Conservation (phyloP, 441 rosid species). For the Erysimum pusillum region DNA sequence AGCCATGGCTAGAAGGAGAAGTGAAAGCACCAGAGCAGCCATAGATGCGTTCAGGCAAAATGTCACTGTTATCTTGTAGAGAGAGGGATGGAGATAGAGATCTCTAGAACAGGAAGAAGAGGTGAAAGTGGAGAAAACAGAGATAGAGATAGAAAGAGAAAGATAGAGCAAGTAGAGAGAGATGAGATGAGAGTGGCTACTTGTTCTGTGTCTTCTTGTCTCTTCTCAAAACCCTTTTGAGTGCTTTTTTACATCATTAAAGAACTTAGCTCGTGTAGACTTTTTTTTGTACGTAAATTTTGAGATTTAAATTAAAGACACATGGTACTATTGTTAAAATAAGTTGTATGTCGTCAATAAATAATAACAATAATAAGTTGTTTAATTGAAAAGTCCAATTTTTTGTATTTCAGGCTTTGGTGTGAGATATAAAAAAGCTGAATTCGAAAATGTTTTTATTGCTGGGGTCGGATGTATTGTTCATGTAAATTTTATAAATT, state of each 20-base stretch:
- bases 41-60: slow-evolving; percentile 47
- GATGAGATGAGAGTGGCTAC: slow-evolving; percentile 35
- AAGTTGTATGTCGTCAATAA: too few species aligned
- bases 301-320: slow-evolving; percentile 41
- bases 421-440: slow-evolving; percentile 12
- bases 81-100: slow-evolving; percentile 18
- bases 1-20: slow-evolving; percentile 68
- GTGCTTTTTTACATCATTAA: slow-evolving; percentile 45
- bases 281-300: slow-evolving; percentile 33
- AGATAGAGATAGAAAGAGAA: slow-evolving; percentile 6
- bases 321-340: neutral
- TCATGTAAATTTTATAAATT: neutral
- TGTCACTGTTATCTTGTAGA: slow-evolving; percentile 31
- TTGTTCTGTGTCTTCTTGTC: slow-evolving; percentile 46
- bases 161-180: slow-evolving; percentile 2
- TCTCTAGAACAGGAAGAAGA: slow-evolving; percentile 24
- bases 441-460: slow-evolving; percentile 23
- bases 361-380: too few species aligned
- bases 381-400: slow-evolving; percentile 17
- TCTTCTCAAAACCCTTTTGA: slow-evolving; percentile 44
- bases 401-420: slow-evolving; percentile 34
- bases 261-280: slow-evolving; percentile 45
- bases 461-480: neutral
- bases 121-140: slow-evolving; percentile 21
- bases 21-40: slow-evolving; percentile 62